Evolutionary conservation across 306 rosid genomes (phyloP).

Genomic region (Inga laurina): DNA sequence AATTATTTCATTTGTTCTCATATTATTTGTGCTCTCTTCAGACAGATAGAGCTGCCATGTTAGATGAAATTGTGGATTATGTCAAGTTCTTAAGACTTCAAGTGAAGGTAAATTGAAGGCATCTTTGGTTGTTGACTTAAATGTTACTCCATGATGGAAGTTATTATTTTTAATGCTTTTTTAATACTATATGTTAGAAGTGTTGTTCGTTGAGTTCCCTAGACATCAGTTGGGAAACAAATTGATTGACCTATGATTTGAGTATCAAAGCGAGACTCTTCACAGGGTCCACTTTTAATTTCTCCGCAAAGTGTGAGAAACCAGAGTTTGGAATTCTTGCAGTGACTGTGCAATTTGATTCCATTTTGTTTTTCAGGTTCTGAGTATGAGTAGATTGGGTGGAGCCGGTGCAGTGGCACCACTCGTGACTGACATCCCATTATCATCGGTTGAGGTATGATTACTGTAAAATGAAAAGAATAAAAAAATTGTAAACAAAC

Average conservation of each 20-base stretch:
- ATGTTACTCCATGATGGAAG: constrained; percentile 11
- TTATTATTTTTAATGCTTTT: constrained; percentile 18
- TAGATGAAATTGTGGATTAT: constrained; percentile 93
- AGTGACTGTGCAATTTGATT: constrained; percentile 13
- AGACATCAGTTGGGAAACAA: not conserved
- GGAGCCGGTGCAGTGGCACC: constrained; percentile 99
- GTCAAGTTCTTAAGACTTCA: constrained; percentile 97
- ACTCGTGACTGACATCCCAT: constrained; percentile 87
- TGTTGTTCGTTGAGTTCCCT: constrained; percentile 21
- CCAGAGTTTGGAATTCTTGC: not conserved
- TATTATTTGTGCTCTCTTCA: constrained; percentile 37
- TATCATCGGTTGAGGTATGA: constrained; percentile 88
- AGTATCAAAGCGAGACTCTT: constrained; percentile 30
- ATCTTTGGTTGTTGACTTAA: constrained; percentile 15
- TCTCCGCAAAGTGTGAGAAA: constrained; percentile 25
- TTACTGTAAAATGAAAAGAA: not conserved
- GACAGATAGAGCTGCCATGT: constrained; percentile 98
- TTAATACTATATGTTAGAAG: constrained; percentile 12
- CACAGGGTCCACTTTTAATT: constrained; percentile 17
- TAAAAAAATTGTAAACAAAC: not conserved
- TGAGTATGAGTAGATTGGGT: constrained; percentile 98
- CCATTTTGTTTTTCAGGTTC: constrained; percentile 65
- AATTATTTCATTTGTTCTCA: constrained; percentile 30
- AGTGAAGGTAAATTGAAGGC: constrained; percentile 67
- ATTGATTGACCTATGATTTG: constrained; percentile 16